Base-by-base conservation (phyloP, 2,329 filamentous ascomycete species). In the Trichophaea hybrida region DNA sequence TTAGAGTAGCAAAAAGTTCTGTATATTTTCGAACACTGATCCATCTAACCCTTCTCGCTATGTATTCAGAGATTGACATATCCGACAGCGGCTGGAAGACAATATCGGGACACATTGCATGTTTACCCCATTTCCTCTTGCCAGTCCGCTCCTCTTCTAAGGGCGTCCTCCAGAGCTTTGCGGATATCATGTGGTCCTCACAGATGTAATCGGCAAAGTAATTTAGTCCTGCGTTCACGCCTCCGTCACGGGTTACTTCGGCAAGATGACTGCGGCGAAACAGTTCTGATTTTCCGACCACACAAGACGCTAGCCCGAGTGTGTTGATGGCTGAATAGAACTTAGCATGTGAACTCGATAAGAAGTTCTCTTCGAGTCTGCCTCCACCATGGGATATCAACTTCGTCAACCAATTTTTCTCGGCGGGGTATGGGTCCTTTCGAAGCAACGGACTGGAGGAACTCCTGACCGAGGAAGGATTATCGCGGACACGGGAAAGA, bases 251-350 rank as follows among this genome's bases (percentile, higher is more conserved):
- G 35, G 82, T 83, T 6, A 93, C 80, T 65, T 80, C 79, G 72
- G 96, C 81, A 38, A 98, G 81, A 69, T 98, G 91, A 0, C 88
- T 87, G 63, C 86, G 87, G 61, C 93, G 86, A 74, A 97, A 98
- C 90, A 98, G 97, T 74, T 94, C 97, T 69, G 88, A 94, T 75
- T 98, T 98, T 55, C 93, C 93, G 24, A 97, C 85, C 60, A 94
- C 85, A 72, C 93, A 98, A 6, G 94, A 93, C 0, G 93, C 93
- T 56, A 97, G 75, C 2, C 86, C 79, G 13, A 96, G 88, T 0
- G 88, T 87, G 73, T 97, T 97, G 78, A 98, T 98, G 62, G 91
- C 93, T 6, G 85, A 85, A 75, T 98, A 98, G 77, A 98, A 97
- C 71, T 98, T 98, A 67, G 89, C 88, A 72, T 98, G 93, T 0